phyloP scores from a whole-genome alignment of 768 basidiomycete species.

The Lyophyllum shimeji region DNA sequence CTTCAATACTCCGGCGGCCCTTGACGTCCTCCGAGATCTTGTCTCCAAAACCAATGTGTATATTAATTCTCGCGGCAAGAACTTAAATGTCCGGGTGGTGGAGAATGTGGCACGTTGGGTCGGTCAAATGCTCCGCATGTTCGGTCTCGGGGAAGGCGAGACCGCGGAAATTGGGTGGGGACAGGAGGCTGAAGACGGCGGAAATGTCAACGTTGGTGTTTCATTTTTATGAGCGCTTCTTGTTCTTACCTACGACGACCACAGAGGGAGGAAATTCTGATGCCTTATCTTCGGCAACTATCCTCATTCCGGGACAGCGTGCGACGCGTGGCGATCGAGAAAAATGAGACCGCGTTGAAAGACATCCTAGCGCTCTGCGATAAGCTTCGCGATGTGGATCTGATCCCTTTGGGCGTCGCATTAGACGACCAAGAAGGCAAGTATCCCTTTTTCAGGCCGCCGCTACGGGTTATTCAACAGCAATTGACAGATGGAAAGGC shows the following conservation, averaged over 20 bases:
- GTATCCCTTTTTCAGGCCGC: conserved; percentile 15
- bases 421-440: conserved; percentile 94
- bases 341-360: conserved; percentile 61
- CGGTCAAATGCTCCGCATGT: conserved; percentile 72
- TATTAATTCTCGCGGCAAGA: conserved; percentile 63
- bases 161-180: conserved; percentile 84
- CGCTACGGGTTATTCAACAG: conserved; percentile 8
- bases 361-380: conserved; percentile 89
- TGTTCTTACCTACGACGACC: conserved; percentile 12
- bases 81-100: conserved; percentile 61
- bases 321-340: conserved; percentile 75
- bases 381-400: conserved; percentile 83
- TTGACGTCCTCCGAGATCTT: conserved; percentile 75
- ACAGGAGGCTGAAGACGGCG: conserved; percentile 47
- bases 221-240: background rate
- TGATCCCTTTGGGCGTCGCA: conserved; percentile 93
- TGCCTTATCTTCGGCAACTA: conserved; percentile 85
- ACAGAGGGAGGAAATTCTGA: conserved; percentile 80
- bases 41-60: conserved; percentile 88
- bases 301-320: conserved; percentile 93
- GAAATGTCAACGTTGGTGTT: conserved; percentile 50
- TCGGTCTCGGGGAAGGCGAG: conserved; percentile 76
- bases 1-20: conserved; percentile 89
- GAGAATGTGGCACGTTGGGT: conserved; percentile 68
- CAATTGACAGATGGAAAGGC: conserved; percentile 79